These are phyloP conservation scores for Hydrangea macrophylla DNA, from an alignment of 148 eudicot species.

Conservation along the genomic window DNA sequence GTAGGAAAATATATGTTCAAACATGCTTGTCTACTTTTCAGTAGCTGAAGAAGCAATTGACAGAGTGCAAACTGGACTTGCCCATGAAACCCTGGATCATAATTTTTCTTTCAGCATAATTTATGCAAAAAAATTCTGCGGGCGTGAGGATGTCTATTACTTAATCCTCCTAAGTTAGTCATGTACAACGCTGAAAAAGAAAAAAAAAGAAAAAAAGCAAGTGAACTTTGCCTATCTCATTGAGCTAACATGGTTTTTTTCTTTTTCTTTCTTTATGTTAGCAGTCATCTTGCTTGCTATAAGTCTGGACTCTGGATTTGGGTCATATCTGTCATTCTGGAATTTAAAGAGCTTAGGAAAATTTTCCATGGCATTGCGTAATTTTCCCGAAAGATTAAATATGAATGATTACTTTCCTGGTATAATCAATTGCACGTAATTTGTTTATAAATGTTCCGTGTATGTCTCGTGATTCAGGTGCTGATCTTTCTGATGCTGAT, in stretches of 20 bases:
- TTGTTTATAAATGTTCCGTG: neutral
- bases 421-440: neutral
- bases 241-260: neutral
- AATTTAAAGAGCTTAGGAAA: neutral
- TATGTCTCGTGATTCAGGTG: slow-evolving; percentile 51
- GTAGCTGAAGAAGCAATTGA: neutral
- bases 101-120: too few relatives aligned
- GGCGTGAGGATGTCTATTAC: neutral
- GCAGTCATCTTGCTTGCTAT: neutral
- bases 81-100: neutral
- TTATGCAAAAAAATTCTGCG: neutral
- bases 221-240: neutral
- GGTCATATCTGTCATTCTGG: neutral
- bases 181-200: neutral
- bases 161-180: neutral
- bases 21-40: neutral
- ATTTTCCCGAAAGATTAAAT: neutral
- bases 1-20: neutral
- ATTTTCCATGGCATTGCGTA: neutral
- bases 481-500: slow-evolving; percentile 96
- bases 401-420: neutral
- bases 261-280: neutral
- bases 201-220: neutral
- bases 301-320: neutral
- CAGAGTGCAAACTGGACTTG: too few relatives aligned